phyloP scores from a whole-genome alignment of 2,329 filamentous ascomycete species.

The Phyllosticta citriasiana region DNA sequence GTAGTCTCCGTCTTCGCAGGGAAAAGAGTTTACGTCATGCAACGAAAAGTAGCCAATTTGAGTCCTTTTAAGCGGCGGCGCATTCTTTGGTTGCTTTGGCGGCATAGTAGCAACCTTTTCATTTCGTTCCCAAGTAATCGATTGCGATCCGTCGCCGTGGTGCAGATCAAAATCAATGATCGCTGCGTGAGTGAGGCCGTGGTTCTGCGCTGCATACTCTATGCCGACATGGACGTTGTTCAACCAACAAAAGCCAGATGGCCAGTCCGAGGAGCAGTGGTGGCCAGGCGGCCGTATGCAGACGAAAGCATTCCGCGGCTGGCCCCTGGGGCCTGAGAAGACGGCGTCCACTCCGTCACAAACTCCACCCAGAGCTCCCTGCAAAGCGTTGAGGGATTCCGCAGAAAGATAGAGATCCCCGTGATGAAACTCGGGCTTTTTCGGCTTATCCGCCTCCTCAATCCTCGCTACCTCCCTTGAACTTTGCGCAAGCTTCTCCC shows the following conservation, averaged over 20 bases:
- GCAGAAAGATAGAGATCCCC: conserved; percentile 85
- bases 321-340: conserved; percentile 45
- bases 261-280: conserved; percentile 81
- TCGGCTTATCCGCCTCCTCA: conserved; percentile 35
- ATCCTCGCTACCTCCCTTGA: conserved; percentile 65
- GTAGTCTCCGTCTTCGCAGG: conserved; percentile 86
- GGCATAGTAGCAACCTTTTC: conserved; percentile 51
- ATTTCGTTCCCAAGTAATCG: conserved; percentile 88
- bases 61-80: conserved; percentile 66
- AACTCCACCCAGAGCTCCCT: conserved; percentile 84
- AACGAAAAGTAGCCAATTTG: conserved; percentile 93
- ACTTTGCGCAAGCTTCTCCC: conserved; percentile 63
- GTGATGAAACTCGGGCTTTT: conserved; percentile 63
- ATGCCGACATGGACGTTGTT: conserved; percentile 98
- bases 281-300: conserved; percentile 89
- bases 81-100: conserved; percentile 54
- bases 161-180: conserved; percentile 41
- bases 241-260: conserved; percentile 96
- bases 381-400: conserved; percentile 77
- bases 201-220: conserved; percentile 71
- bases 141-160: conserved; percentile 63
- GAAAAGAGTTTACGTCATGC: conserved; percentile 96
- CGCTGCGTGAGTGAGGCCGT: conserved; percentile 85
- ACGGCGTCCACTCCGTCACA: conserved; percentile 87
- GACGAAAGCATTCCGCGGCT: conserved; percentile 74